These are phyloP conservation scores for Leonotis leonurus DNA, from an alignment of 257 asterid species.

Conservation along the genomic window DNA sequence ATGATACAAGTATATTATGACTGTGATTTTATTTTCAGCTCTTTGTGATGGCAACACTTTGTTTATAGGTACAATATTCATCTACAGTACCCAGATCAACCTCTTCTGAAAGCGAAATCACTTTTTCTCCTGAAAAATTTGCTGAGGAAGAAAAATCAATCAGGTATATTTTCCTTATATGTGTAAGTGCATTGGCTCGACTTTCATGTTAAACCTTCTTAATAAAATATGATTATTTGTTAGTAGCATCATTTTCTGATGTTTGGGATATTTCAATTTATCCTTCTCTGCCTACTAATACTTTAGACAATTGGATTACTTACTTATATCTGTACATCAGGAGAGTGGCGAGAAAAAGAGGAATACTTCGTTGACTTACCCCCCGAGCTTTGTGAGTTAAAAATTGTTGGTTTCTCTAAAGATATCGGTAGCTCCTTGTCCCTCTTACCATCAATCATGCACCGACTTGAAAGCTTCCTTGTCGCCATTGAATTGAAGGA, in stretches of 20 bases:
- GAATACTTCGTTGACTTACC: constrained; percentile 88
- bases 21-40: constrained; percentile 11
- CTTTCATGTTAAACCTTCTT: background rate
- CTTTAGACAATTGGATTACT: constrained; percentile 14
- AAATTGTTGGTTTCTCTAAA: constrained; percentile 84
- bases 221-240: background rate
- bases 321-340: constrained; percentile 16
- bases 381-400: constrained; percentile 89
- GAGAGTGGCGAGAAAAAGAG: constrained; percentile 61
- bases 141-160: constrained; percentile 61
- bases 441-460: constrained; percentile 84
- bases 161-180: constrained; percentile 41
- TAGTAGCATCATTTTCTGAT: no score
- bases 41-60: constrained; percentile 22
- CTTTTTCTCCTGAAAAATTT: constrained; percentile 74
- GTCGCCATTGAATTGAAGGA: constrained; percentile 78
- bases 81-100: constrained; percentile 71
- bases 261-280: background rate
- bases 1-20: background rate
- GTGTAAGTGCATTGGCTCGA: background rate
- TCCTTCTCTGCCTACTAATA: background rate
- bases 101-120: constrained; percentile 81
- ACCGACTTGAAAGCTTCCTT: constrained; percentile 79
- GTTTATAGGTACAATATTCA: constrained; percentile 40
- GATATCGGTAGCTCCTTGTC: constrained; percentile 92